Conservation (phyloP, 2,329 filamentous ascomycete genomes). For the Aspergillus sp. region DNA sequence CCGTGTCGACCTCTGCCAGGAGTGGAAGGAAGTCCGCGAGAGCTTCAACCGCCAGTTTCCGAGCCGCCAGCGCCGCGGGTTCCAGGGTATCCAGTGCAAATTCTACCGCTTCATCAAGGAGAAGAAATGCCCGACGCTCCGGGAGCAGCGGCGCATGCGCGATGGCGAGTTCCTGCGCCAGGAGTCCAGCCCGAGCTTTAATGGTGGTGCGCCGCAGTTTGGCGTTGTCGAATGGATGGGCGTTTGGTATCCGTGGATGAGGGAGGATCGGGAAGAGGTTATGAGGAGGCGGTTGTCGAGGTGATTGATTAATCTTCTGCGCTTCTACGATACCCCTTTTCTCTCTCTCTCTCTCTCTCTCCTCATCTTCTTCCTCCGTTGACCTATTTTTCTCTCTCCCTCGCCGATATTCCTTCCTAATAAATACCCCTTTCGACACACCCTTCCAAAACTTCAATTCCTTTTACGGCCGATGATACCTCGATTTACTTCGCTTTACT, state of each 20-base stretch:
- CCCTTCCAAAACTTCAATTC: background rate
- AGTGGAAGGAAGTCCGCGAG: constrained; percentile 48
- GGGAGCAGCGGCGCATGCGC: constrained; percentile 42
- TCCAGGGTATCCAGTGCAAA: constrained; percentile 51
- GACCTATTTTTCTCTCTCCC: background rate
- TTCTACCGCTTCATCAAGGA: constrained; percentile 51
- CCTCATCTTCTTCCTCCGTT: background rate
- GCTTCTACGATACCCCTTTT: no score
- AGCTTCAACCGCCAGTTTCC: constrained; percentile 47
- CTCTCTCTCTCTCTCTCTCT: background rate
- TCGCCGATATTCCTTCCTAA: background rate
- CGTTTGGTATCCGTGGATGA: constrained; percentile 47
- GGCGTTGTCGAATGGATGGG: constrained; percentile 42
- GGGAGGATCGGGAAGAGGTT: constrained; percentile 29
- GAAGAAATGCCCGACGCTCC: constrained; percentile 45
- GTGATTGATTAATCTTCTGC: background rate
- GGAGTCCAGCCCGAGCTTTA: constrained; percentile 22
- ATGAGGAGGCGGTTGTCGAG: constrained; percentile 16
- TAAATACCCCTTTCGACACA: background rate
- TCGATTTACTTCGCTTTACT: background rate
- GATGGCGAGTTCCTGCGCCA: constrained; percentile 41
- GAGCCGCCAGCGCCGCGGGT: constrained; percentile 38
- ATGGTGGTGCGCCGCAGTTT: constrained; percentile 34
- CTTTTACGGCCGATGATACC: constrained; percentile 20
- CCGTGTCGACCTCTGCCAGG: constrained; percentile 46